A percentile compares a stretch with the other conserved stretches of the same genome.
Conservation (phyloP, 441 rosid species). For the Mallotus japonicus region DNA sequence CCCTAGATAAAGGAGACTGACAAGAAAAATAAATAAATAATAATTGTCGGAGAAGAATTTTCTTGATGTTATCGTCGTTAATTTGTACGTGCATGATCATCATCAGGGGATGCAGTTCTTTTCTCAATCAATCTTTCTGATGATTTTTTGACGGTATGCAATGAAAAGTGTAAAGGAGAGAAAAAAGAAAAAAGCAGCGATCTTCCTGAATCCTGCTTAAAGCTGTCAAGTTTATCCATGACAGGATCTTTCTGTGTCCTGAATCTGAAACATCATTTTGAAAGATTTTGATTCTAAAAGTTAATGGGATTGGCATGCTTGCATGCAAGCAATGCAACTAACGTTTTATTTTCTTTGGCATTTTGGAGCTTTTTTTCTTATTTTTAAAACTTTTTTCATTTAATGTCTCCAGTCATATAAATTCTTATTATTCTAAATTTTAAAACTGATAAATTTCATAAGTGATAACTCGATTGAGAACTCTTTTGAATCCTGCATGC, state of each 20-base stretch:
- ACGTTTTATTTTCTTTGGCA: too few species aligned
- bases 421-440: too few species aligned
- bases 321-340: too few species aligned
- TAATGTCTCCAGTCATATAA: too few species aligned
- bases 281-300: too few species aligned
- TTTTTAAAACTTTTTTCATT: too few species aligned
- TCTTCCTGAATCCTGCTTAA: neutral
- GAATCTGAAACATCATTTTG: too few species aligned
- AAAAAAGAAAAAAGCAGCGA: neutral
- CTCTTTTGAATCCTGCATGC: too few species aligned
- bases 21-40: conserved; percentile 11
- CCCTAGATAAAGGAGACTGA: conserved; percentile 6
- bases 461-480: too few species aligned
- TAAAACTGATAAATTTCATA: too few species aligned
- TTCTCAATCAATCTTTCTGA: neutral
- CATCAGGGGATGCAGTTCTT: neutral
- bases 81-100: neutral
- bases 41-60: neutral
- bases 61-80: neutral
- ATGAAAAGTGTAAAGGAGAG: neutral
- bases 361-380: too few species aligned
- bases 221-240: neutral
- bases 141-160: neutral
- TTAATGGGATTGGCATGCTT: too few species aligned
- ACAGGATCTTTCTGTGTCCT: neutral